Conservation (phyloP, 306 rosid species). For the Corylus heterophylla region DNA sequence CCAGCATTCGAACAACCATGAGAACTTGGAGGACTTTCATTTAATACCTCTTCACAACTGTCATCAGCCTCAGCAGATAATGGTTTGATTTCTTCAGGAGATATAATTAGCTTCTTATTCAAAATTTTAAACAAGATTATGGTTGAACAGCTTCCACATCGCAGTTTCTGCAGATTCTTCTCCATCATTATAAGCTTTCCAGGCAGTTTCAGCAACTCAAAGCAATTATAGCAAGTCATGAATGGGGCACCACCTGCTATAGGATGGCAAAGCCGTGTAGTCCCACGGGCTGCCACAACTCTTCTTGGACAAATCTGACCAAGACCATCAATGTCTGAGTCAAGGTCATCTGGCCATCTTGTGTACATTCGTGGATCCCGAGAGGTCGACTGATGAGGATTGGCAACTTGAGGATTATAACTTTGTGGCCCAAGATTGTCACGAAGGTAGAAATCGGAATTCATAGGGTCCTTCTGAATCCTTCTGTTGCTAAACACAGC, state of each 20-base stretch:
- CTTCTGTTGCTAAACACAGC: slow-evolving; percentile 23
- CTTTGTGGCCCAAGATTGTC: slow-evolving; percentile 16
- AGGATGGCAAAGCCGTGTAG: slow-evolving; percentile 25
- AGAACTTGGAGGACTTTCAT: slow-evolving; percentile 13
- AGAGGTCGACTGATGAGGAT: slow-evolving; percentile 16
- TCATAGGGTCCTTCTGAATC: slow-evolving; percentile 22
- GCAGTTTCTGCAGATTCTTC: slow-evolving; percentile 33
- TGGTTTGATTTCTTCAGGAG: slow-evolving; percentile 27
- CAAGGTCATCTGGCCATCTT: slow-evolving; percentile 32
- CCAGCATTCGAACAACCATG: slow-evolving; percentile 6
- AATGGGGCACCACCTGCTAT: slow-evolving; percentile 53
- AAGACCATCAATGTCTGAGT: slow-evolving; percentile 26
- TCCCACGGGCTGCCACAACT: slow-evolving; percentile 13
- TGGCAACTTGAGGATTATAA: slow-evolving; percentile 15
- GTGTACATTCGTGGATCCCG: slow-evolving; percentile 14
- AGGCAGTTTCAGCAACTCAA: slow-evolving; percentile 50
- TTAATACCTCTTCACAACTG: slow-evolving; percentile 23
- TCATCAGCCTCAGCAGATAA: slow-evolving; percentile 17
- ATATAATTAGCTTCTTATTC: slow-evolving; percentile 38
- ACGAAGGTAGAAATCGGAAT: slow-evolving; percentile 26
- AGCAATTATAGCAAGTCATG: slow-evolving; percentile 45
- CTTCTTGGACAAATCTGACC: slow-evolving; percentile 24
- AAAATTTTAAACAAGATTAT: slow-evolving; percentile 32
- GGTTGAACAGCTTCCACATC: slow-evolving; percentile 54
- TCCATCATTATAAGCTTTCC: slow-evolving; percentile 27